phyloP scores from a whole-genome alignment of 2,329 filamentous ascomycete species.

The Colletotrichum sp. region DNA sequence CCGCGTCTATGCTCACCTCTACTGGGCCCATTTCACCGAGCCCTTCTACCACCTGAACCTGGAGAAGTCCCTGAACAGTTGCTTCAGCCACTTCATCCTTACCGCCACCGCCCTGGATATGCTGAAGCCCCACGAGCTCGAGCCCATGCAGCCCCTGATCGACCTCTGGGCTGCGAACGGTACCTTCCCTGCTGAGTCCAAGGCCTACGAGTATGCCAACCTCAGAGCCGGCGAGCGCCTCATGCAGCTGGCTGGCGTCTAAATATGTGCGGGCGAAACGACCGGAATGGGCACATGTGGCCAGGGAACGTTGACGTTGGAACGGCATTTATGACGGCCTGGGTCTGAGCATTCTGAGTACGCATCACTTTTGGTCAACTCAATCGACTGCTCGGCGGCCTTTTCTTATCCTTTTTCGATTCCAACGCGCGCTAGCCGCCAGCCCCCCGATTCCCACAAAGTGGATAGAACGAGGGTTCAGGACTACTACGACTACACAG shows the following conservation, averaged over 20 bases:
- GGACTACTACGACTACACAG: not conserved
- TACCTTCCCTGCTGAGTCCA: constrained; percentile 79
- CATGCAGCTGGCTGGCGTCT: constrained; percentile 50
- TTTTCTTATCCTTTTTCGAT: not conserved
- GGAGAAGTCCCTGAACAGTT: constrained; percentile 84
- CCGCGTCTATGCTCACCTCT: constrained; percentile 95
- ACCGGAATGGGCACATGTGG: not conserved
- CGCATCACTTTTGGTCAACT: not conserved
- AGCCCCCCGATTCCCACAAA: not conserved
- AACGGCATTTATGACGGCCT: not conserved
- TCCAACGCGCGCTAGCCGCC: not conserved
- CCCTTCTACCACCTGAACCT: constrained; percentile 84
- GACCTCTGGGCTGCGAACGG: constrained; percentile 91
- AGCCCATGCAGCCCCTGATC: constrained; percentile 94
- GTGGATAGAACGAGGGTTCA: not conserved
- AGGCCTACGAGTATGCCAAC: constrained; percentile 70
- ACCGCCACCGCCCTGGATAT: constrained; percentile 83
- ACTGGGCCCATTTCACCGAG: constrained; percentile 92
- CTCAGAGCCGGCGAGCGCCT: constrained; percentile 63
- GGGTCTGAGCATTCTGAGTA: not conserved
- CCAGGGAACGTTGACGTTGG: not conserved
- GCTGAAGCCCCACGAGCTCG: constrained; percentile 86
- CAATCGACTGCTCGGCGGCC: not conserved
- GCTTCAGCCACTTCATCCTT: constrained; percentile 84
- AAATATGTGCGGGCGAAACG: not conserved